Conservation (phyloP, 352 stramenopile genomes). For the Hyaloperonospora arabidopsidis region DNA sequence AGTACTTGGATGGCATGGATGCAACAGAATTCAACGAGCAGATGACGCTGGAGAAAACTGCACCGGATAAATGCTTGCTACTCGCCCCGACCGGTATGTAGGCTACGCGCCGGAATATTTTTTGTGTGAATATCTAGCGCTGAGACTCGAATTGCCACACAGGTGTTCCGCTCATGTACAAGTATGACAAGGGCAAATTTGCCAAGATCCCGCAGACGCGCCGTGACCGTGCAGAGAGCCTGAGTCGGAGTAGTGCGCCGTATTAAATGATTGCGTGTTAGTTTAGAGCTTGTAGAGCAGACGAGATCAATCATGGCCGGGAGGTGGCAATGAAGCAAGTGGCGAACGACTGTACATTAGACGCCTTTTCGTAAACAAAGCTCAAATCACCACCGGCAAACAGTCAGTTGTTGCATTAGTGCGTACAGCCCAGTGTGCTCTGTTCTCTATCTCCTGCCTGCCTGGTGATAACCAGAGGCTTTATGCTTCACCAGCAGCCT, state of each 20-base stretch:
- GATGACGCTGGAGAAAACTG: slow-evolving; percentile 79
- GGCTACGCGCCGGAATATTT: neutral
- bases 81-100: slow-evolving; percentile 59
- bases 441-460: slow-evolving; percentile 30
- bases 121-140: neutral
- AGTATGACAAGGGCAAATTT: slow-evolving; percentile 66
- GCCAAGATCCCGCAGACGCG: slow-evolving; percentile 61
- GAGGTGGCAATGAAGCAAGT: neutral
- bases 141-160: slow-evolving; percentile 4
- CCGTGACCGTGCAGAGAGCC: slow-evolving; percentile 64
- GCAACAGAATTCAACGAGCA: slow-evolving; percentile 67
- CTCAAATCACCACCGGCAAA: slow-evolving; percentile 9
- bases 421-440: slow-evolving; percentile 10
- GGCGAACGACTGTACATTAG: neutral
- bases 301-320: neutral
- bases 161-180: slow-evolving; percentile 82
- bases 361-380: slow-evolving; percentile 7
- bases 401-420: slow-evolving; percentile 24
- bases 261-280: slow-evolving; percentile 35
- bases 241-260: slow-evolving; percentile 59
- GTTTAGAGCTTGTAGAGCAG: neutral
- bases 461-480: slow-evolving; percentile 7
- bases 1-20: slow-evolving; percentile 74
- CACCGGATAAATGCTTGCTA: slow-evolving; percentile 62
- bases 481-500: slow-evolving; percentile 42